phyloP scores from a whole-genome alignment of 2,329 filamentous ascomycete species.

The Monilinia polystroma region DNA sequence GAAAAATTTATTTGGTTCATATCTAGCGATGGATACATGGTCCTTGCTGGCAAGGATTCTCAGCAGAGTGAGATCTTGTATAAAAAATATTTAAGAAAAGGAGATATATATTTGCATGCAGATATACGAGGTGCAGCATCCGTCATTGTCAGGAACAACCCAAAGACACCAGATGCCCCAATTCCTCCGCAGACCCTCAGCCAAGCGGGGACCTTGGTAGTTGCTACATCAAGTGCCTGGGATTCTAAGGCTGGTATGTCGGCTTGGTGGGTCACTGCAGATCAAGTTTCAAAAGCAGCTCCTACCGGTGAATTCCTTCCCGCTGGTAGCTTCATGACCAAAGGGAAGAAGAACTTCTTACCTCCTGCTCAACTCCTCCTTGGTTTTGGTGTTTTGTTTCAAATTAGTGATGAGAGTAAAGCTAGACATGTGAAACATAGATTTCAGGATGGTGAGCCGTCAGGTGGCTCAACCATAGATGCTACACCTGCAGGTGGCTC shows the following conservation, averaged over 20 bases:
- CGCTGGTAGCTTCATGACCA: constrained; percentile 74
- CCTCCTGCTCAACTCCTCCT: constrained; percentile 84
- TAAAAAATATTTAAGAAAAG: constrained; percentile 77
- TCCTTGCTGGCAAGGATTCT: constrained; percentile 83
- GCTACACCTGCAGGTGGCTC: not conserved
- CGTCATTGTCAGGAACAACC: constrained; percentile 89
- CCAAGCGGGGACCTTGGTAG: constrained; percentile 81
- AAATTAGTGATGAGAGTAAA: constrained; percentile 84
- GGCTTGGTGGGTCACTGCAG: constrained; percentile 90
- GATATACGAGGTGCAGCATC: constrained; percentile 80
- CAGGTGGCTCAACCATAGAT: not conserved
- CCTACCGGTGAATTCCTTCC: constrained; percentile 77
- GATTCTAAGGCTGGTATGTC: constrained; percentile 95
- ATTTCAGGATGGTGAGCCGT: constrained; percentile 44
- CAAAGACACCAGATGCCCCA: constrained; percentile 72
- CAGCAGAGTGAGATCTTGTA: constrained; percentile 94
- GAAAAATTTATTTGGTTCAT: constrained; percentile 97
- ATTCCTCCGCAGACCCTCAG: constrained; percentile 89
- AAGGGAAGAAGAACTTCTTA: constrained; percentile 86
- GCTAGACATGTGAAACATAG: constrained; percentile 75
- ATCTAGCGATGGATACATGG: constrained; percentile 90
- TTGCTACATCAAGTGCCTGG: constrained; percentile 88
- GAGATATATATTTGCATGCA: constrained; percentile 89
- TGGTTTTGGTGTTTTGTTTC: constrained; percentile 84
- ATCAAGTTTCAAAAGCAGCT: constrained; percentile 86